phyloP scores from a whole-genome alignment of 2,329 filamentous ascomycete species.

The Trichoderma asperellum region DNA sequence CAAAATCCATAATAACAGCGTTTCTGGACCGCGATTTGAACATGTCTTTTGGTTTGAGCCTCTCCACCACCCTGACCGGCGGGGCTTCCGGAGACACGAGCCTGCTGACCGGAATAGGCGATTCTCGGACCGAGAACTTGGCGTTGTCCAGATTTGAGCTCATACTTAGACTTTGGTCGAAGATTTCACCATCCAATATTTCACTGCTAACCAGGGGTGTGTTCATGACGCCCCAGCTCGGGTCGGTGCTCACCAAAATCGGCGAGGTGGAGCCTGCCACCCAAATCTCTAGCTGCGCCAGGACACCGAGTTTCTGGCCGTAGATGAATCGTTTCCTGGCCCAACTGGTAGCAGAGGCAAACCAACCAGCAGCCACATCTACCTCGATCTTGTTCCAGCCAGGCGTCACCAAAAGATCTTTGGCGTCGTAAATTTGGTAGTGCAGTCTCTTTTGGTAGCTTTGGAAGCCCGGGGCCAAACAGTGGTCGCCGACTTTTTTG shows the following conservation, averaged over 20 bases:
- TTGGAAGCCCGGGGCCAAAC: constrained; percentile 1
- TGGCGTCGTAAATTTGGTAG: background rate
- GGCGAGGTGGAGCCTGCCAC: no score
- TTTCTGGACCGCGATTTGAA: no score
- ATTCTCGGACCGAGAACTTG: no score
- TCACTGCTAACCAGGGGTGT: constrained; percentile 1
- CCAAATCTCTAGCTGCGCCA: background rate
- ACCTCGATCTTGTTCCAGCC: constrained; percentile 1
- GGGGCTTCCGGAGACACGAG: no score
- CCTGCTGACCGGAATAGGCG: no score
- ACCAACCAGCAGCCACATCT: background rate
- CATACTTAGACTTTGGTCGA: background rate
- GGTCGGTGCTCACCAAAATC: background rate
- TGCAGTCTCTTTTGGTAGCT: constrained; percentile 2
- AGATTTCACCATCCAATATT: constrained; percentile 4
- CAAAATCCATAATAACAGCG: no score
- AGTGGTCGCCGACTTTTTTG: background rate
- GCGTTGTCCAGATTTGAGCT: background rate
- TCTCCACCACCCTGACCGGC: no score
- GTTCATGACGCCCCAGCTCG: background rate
- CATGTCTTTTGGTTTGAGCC: no score
- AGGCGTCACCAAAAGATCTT: constrained; percentile 1
- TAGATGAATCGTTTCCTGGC: constrained; percentile 3
- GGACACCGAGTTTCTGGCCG: constrained; percentile 1
- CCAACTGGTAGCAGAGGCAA: constrained; percentile 1